These are phyloP conservation scores for Solanum appendiculatum DNA, from an alignment of 257 asterid genomes.

Conservation along the genomic window DNA sequence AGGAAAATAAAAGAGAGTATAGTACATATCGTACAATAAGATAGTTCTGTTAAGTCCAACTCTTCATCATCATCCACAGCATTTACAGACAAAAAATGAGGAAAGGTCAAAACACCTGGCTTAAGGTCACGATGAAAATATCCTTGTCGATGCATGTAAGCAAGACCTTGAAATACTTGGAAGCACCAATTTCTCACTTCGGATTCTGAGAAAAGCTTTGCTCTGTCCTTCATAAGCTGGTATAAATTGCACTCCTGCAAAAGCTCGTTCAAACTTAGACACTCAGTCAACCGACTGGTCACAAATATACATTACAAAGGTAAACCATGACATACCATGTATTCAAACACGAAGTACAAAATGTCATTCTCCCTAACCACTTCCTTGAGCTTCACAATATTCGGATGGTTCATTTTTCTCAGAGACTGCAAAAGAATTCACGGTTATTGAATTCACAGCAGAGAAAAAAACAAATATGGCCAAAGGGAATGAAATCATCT, in stretches of 20 bases:
- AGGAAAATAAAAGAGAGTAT: not conserved
- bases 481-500: slow-evolving; percentile 5
- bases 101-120: slow-evolving; percentile 49
- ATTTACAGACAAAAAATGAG: not conserved
- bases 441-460: not conserved
- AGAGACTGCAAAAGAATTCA: slow-evolving; percentile 48
- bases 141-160: slow-evolving; percentile 89
- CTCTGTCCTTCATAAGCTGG: slow-evolving; percentile 85
- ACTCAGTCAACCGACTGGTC: not conserved
- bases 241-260: slow-evolving; percentile 79
- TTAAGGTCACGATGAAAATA: slow-evolving; percentile 98
- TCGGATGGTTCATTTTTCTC: slow-evolving; percentile 89
- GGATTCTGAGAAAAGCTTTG: slow-evolving; percentile 55
- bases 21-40: not conserved
- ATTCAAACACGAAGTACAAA: slow-evolving; percentile 70
- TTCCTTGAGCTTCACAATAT: slow-evolving; percentile 92
- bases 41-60: not conserved
- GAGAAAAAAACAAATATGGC: not conserved
- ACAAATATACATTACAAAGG: not conserved
- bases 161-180: slow-evolving; percentile 95
- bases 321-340: slow-evolving; percentile 53
- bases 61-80: not conserved
- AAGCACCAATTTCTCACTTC: slow-evolving; percentile 91
- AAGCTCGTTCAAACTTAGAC: not conserved
- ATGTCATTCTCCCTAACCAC: slow-evolving; percentile 78